Conservation (phyloP, 768 basidiomycete species). For the Antrodiella citrinella region DNA sequence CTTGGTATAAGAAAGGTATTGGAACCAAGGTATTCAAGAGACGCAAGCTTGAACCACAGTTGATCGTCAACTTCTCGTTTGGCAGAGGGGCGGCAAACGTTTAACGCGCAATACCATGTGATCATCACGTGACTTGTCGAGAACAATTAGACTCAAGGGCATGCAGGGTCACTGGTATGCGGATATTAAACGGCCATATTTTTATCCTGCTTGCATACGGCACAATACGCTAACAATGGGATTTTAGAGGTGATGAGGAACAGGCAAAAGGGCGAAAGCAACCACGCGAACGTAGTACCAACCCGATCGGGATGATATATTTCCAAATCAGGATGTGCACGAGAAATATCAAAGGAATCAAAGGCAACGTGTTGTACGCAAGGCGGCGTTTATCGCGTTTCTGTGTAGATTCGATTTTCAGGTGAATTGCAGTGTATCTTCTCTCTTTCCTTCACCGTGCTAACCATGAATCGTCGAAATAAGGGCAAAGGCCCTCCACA, state of each 20-base stretch:
- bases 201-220: not conserved
- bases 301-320: not conserved
- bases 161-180: not conserved
- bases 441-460: not conserved
- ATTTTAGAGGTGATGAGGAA: not conserved
- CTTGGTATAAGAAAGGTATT: not conserved
- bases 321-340: not conserved
- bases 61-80: not conserved
- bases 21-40: not conserved
- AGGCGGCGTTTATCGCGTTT: not conserved
- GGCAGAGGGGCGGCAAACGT: not conserved
- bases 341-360: not conserved
- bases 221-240: not conserved
- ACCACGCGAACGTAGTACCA: not conserved
- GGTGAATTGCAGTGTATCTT: too few relatives aligned
- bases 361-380: not conserved
- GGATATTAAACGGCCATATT: not conserved
- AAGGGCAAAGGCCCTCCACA: conserved; percentile 3
- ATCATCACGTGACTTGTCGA: not conserved
- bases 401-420: too few relatives aligned
- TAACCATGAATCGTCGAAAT: conserved; percentile 6
- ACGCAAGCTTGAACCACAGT: not conserved
- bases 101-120: not conserved
- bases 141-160: too few relatives aligned
- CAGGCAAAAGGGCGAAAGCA: not conserved